Evolutionary conservation across 768 basidiomycete species (phyloP), one percentile per base, ranked within the genome.

Genomic region (Trametes villosa): DNA sequence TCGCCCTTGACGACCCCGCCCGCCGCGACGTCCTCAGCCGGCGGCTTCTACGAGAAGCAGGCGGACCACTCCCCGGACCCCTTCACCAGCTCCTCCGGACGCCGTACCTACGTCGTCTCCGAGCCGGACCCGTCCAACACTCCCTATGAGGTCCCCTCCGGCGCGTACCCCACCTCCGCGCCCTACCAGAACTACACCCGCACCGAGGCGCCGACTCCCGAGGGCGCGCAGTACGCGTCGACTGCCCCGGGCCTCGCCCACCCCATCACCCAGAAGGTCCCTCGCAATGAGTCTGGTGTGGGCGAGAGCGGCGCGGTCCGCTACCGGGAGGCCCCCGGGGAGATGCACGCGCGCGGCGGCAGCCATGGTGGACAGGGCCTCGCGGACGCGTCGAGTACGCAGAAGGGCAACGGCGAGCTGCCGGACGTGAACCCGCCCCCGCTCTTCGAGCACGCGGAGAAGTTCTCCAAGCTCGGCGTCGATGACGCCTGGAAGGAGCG

Each of bases 31-130:
- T 50, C 67, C 41, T 15, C 60, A 38, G 53, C 36, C 22, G 57
- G 73, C 4, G 57, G 73, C 4, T 51, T 74, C 13, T 66, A 91
- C 73, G 86, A 89, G 71, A 90, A 89, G 70, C 81, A 88, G 66
- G 66, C 74, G 57, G 84, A 88, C 65, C 71, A 72, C 64, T 76
- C 80, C 24, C 68, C 80, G 33, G 85, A 87, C 66, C 81, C 83
- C 1, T 70, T 77, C 59, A 46, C 74, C 22, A 72, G 80, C 2
- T 73, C 72, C 36, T 71, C 76, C 34, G 85, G 83, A 33, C 78
- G 80, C 30, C 85, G 80, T 58, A 87, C 86, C 53, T 87, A 91
- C 67, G 87, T 91, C 63, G 89, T 90, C 63, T 89, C 87, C 31
- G 80, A 88, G 70, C 89, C 89, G 38, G 87, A 90, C 73, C 79